Percentiles rank a stretch among this genome's conserved stretches.
Evolutionary conservation across 805 yeast genomes (phyloP).

Genomic region (Teunomyces lycoperdinae): DNA sequence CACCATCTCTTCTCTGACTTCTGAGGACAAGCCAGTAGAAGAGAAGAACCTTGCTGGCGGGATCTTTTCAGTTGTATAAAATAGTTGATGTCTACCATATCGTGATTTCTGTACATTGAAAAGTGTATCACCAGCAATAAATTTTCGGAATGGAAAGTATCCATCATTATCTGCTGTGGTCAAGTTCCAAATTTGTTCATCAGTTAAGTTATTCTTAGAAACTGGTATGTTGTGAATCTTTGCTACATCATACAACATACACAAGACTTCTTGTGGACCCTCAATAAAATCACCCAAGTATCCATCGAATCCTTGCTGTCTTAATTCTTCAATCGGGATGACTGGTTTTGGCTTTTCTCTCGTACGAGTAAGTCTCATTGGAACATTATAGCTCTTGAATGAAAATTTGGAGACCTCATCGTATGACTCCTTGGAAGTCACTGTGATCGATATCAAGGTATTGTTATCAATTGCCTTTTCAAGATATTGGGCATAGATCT

Average conservation of each 20-base stretch:
- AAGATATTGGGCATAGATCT: conserved; percentile 50
- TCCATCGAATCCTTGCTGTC: conserved; percentile 71
- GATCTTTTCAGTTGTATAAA: conserved; percentile 39
- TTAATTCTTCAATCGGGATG: conserved; percentile 32
- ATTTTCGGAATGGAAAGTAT: conserved; percentile 47
- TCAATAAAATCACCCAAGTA: conserved; percentile 64
- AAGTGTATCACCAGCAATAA: conserved; percentile 57
- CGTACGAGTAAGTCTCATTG: conserved; percentile 49
- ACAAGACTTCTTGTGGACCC: conserved; percentile 72
- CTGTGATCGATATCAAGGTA: conserved; percentile 62
- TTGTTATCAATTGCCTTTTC: conserved; percentile 54
- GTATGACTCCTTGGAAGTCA: conserved; percentile 51
- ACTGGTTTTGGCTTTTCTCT: conserved; percentile 17
- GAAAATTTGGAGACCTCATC: conserved; percentile 35
- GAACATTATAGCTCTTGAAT: conserved; percentile 45
- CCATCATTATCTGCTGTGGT: conserved; percentile 37
- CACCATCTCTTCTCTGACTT: conserved; percentile 15
- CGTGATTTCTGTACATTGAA: conserved; percentile 53
- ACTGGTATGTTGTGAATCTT: conserved; percentile 61
- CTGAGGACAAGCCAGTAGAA: conserved; percentile 29
- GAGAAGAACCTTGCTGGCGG: conserved; percentile 30
- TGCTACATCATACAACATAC: conserved; percentile 61
- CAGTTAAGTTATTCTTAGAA: conserved; percentile 43
- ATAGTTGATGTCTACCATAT: conserved; percentile 60
- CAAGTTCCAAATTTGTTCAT: conserved; percentile 36